phyloP scores from a whole-genome alignment of 129 eudicot genomes.

The Chrysanthemum seticuspe region DNA sequence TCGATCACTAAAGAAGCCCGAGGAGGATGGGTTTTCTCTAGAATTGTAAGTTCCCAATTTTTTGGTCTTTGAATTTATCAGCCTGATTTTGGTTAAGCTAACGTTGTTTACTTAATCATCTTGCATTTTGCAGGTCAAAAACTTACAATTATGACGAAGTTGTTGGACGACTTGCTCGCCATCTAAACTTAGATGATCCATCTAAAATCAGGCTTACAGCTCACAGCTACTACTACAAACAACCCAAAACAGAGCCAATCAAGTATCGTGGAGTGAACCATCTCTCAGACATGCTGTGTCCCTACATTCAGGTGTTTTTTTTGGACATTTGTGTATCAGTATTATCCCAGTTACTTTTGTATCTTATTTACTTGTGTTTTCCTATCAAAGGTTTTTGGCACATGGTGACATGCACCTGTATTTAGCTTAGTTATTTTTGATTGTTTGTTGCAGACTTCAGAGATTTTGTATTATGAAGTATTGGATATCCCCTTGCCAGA shows the following conservation, averaged over 20 bases:
- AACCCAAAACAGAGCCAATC: slow-evolving; percentile 66
- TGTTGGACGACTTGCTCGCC: slow-evolving; percentile 55
- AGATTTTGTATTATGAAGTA: slow-evolving; percentile 67
- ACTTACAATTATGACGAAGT: slow-evolving; percentile 57
- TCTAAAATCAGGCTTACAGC: slow-evolving; percentile 69
- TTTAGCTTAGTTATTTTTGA: not conserved
- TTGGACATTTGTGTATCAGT: not conserved
- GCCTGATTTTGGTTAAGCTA: not conserved
- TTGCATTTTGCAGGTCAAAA: slow-evolving; percentile 49
- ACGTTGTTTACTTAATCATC: not conserved
- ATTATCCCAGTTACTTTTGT: not conserved
- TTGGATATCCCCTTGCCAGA: slow-evolving; percentile 75
- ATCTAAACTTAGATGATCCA: slow-evolving; percentile 56
- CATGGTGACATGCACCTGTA: not conserved
- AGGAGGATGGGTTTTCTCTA: slow-evolving; percentile 62
- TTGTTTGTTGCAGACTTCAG: slow-evolving; percentile 41
- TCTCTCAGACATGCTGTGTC: slow-evolving; percentile 58
- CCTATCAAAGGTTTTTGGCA: not conserved
- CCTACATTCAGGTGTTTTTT: slow-evolving; percentile 49
- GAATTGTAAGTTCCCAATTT: slow-evolving; percentile 42
- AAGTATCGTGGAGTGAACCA: slow-evolving; percentile 52
- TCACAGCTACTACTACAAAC: slow-evolving; percentile 55
- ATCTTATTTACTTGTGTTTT: not conserved
- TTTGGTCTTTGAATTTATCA: not conserved
- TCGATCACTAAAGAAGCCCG: slow-evolving; percentile 61